Base-by-base conservation (phyloP, 1,284 basidiomycete species). In the Rhodotorula sp. region DNA sequence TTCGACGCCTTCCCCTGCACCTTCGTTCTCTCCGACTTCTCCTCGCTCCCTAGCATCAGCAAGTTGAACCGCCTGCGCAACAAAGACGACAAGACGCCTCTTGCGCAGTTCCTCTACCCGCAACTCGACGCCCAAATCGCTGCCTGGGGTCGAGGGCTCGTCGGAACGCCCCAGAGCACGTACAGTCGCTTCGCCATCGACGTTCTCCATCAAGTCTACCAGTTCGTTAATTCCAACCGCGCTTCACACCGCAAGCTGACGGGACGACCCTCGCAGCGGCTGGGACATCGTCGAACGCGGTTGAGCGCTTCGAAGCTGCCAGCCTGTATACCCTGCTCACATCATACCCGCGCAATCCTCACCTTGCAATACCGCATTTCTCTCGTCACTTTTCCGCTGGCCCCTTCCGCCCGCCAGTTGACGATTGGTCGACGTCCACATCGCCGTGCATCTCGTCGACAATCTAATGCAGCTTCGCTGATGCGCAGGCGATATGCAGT, bases 51-150 rank as follows among this genome's bases (percentile, higher is more conserved):
- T 7, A 32, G 57, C 20, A 77, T 83, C 32, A 74, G 73, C 10
- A 72, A 77, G 4, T 76, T 90, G 34, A 79, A 82, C 44, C 64
- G 71, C 24, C 70, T 88, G 47, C 76, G 78, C 46, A 88, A 86
- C 72, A 81, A 77, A 17, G 81, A 84, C 51, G 89, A 90, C 76
- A 84, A 83, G 2, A 80, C 87, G 27, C 77, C 70, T 44, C 79
- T 90, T 58, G 82, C 79, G 32, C 74, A 77, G 15, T 86, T 87
- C 75, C 69, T 89, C 29, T 74, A 84, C 30, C 87, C 89, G 2
- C 84, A 90, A 64, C 76, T 91, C 46, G 89, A 91, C 76, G 88
- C 87, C 13, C 83, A 90, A 80, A 84, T 90, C 44, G 84, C 86
- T 27, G 85, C 85, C 1, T 82, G 82, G 61, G 87, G 86, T 2